phyloP scores from a whole-genome alignment of 805 yeast genomes.

The Blastobotrys mokoenaii region DNA sequence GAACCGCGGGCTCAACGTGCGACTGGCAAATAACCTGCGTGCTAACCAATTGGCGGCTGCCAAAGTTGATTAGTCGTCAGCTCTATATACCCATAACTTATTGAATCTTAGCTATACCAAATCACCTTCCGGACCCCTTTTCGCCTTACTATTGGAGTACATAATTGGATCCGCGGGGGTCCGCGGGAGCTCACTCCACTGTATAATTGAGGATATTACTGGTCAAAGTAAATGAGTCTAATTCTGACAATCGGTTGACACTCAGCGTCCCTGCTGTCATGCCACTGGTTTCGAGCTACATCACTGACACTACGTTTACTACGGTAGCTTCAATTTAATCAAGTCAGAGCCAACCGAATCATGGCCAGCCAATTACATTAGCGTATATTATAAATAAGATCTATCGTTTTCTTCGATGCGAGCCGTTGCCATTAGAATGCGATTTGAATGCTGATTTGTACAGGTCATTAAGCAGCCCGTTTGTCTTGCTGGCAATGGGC shows the following conservation, averaged over 20 bases:
- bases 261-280: no score
- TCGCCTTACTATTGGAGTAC: neutral
- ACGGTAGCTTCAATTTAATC: neutral
- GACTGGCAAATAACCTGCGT: constrained; percentile 28
- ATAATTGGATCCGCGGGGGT: no score
- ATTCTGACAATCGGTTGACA: no score
- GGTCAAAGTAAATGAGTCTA: no score
- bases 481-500: constrained; percentile 2
- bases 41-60: constrained; percentile 17
- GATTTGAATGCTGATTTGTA: constrained; percentile 2
- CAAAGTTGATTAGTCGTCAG: constrained; percentile 13
- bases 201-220: no score
- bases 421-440: neutral
- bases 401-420: neutral
- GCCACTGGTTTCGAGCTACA: no score
- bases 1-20: constrained; percentile 44
- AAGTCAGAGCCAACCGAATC: neutral
- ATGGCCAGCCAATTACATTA: neutral
- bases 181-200: no score
- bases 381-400: neutral
- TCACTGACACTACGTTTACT: no score
- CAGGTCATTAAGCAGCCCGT: constrained; percentile 8
- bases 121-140: neutral
- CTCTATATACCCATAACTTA: neutral
- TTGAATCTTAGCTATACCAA: neutral